Evolutionary conservation across 2,329 filamentous ascomycete genomes (phyloP).

Genomic region (Corynespora cassiicola): DNA sequence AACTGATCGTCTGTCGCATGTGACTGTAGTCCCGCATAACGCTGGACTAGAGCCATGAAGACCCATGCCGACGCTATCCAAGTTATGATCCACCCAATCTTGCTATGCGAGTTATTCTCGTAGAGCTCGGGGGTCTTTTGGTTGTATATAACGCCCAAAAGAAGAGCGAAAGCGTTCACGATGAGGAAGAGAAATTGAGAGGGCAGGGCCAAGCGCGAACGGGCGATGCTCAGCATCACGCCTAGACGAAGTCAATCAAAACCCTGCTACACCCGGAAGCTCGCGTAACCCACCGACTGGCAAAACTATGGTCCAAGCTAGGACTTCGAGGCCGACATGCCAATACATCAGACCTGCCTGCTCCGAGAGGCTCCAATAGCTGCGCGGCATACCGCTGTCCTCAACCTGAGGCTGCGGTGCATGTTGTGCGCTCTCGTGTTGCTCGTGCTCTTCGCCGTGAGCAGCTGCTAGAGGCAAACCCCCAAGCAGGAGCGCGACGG

Average conservation of each 20-base stretch:
- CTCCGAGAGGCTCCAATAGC: constrained; percentile 66
- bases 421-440: constrained; percentile 17
- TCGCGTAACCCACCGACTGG: constrained; percentile 67
- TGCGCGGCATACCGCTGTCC: constrained; percentile 44
- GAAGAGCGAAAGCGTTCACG: constrained; percentile 49
- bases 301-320: constrained; percentile 75
- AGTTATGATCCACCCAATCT: constrained; percentile 83
- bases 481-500: constrained; percentile 49
- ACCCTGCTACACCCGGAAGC: constrained; percentile 6
- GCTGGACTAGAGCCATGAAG: constrained; percentile 69
- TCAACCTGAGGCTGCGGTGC: constrained; percentile 22
- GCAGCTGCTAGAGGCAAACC: constrained; percentile 48
- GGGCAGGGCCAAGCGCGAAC: constrained; percentile 74
- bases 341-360: constrained; percentile 66
- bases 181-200: constrained; percentile 65
- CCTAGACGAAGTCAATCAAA: constrained; percentile 56
- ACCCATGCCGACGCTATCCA: constrained; percentile 75
- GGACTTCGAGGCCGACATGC: constrained; percentile 73
- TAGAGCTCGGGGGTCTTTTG: constrained; percentile 84
- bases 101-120: constrained; percentile 85
- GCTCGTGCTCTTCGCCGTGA: constrained; percentile 47
- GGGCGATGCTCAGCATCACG: constrained; percentile 84
- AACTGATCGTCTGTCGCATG: constrained; percentile 23
- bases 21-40: constrained; percentile 58
- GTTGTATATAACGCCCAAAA: constrained; percentile 67